These are phyloP conservation scores for Senecio squalidus DNA, from an alignment of 140 eudicot species.

Conservation along the genomic window DNA sequence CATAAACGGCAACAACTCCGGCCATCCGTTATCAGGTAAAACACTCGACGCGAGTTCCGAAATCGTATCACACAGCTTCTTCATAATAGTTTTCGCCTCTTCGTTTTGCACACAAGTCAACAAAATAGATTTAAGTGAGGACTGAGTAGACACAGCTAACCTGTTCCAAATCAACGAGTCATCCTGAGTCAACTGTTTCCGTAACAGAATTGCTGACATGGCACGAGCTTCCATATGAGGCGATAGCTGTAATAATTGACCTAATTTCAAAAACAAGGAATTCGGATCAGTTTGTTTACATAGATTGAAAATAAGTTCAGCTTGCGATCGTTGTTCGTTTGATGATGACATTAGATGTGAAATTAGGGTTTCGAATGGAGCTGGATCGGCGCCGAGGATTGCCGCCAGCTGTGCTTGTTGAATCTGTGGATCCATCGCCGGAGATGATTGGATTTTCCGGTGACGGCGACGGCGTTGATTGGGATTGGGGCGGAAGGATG, in stretches of 20 bases:
- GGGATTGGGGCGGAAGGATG: slow-evolving; percentile 21
- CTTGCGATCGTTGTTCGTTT: slow-evolving; percentile 91
- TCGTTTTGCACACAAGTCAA: slow-evolving; percentile 61
- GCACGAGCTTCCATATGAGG: slow-evolving; percentile 69
- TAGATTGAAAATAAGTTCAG: slow-evolving; percentile 68
- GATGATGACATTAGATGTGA: slow-evolving; percentile 82
- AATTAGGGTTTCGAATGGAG: slow-evolving; percentile 76
- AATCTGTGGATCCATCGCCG: slow-evolving; percentile 63
- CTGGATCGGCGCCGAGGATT: slow-evolving; percentile 85
- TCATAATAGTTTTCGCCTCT: slow-evolving; percentile 55
- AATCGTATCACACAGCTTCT: slow-evolving; percentile 82
- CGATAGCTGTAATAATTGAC: slow-evolving; percentile 56
- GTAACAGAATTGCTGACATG: slow-evolving; percentile 76
- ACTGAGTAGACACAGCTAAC: slow-evolving; percentile 44
- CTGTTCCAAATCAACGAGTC: slow-evolving; percentile 75
- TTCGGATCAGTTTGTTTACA: slow-evolving; percentile 79
- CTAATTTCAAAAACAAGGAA: slow-evolving; percentile 57
- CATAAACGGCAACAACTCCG: slow-evolving; percentile 88
- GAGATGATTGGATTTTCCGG: slow-evolving; percentile 1
- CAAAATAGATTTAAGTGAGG: slow-evolving; percentile 51
- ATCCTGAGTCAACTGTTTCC: slow-evolving; percentile 76
- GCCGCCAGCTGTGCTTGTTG: slow-evolving; percentile 78
- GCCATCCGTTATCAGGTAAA: slow-evolving; percentile 69
- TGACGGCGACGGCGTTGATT: slow-evolving; percentile 5
- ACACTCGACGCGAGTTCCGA: slow-evolving; percentile 83